Percentiles rank a stretch among this genome's conserved stretches.
Evolutionary conservation across 345 rosid genomes (phyloP).

Genomic region (Citrus sp.): DNA sequence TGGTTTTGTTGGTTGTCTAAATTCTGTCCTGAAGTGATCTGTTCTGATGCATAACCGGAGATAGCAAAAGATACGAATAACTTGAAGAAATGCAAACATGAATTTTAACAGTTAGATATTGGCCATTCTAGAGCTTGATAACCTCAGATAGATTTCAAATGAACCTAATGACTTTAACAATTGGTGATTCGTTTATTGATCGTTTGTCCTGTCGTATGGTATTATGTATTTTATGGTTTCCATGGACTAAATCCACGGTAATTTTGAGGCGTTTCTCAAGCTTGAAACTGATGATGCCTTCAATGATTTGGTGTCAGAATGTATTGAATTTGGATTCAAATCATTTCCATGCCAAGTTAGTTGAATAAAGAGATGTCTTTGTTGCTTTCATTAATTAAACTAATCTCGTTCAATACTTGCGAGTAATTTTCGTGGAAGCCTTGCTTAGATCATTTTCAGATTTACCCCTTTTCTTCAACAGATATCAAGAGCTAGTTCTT

Average conservation of each 20-base stretch:
- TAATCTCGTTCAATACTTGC: background rate
- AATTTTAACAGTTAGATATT: background rate
- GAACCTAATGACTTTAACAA: background rate
- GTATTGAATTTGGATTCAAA: background rate
- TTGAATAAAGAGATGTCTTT: background rate
- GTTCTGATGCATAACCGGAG: background rate
- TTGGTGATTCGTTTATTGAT: background rate
- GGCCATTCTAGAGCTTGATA: background rate
- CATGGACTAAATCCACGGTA: background rate
- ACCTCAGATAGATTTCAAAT: background rate
- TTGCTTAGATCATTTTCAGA: background rate
- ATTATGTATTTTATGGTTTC: background rate
- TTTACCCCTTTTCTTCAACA: slow-evolving; percentile 19
- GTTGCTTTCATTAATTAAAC: background rate
- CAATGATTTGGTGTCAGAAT: background rate
- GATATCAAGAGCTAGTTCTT: slow-evolving; percentile 66
- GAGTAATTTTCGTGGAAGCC: background rate
- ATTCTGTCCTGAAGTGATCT: background rate
- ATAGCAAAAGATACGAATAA: background rate
- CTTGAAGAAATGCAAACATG: background rate
- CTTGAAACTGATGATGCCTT: background rate
- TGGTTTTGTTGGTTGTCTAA: background rate
- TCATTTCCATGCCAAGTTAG: background rate
- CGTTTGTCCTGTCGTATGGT: background rate
- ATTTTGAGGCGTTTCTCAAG: background rate